These are phyloP conservation scores for Fusarium tuaranense DNA, from an alignment of 2,329 filamentous ascomycete species.

Conservation along the genomic window DNA sequence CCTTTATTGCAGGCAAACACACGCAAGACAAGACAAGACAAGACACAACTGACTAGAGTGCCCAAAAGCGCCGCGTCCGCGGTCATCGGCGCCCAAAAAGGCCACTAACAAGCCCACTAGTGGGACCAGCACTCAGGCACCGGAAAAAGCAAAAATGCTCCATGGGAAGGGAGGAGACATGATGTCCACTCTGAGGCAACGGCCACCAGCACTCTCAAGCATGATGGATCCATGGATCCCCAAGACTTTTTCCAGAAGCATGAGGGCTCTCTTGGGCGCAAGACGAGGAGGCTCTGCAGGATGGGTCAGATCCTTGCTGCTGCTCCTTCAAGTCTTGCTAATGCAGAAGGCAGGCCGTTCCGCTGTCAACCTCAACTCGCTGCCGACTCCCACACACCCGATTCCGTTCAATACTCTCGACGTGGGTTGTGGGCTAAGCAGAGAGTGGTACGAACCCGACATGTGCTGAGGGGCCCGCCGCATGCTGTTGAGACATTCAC, in stretches of 20 bases:
- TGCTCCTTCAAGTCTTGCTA: neutral
- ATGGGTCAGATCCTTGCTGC: neutral
- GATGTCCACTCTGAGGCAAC: constrained; percentile 30
- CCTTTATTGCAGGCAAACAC: constrained; percentile 7
- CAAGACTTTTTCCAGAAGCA: constrained; percentile 29
- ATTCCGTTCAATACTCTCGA: constrained; percentile 7
- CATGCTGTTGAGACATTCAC: constrained; percentile 11
- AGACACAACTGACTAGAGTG: constrained; percentile 17
- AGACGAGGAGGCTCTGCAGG: neutral
- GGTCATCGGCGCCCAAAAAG: constrained; percentile 22
- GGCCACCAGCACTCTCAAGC: constrained; percentile 4
- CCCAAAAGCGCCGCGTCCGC: constrained; percentile 4
- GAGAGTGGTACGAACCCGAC: constrained; percentile 21
- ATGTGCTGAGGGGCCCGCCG: constrained; percentile 11
- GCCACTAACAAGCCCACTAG: constrained; percentile 30
- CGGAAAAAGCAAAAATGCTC: constrained; percentile 30
- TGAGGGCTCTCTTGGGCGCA: neutral
- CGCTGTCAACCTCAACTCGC: neutral
- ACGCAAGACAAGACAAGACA: constrained; percentile 15
- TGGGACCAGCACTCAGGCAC: constrained; percentile 38
- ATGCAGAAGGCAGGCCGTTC: neutral
- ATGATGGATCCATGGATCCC: constrained; percentile 22
- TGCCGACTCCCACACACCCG: constrained; percentile 12
- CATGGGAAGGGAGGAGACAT: constrained; percentile 28
- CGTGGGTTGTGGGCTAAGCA: constrained; percentile 16